phyloP scores from a whole-genome alignment of 1,284 basidiomycete genomes.

The Cutaneotrichosporon cavernicola region DNA sequence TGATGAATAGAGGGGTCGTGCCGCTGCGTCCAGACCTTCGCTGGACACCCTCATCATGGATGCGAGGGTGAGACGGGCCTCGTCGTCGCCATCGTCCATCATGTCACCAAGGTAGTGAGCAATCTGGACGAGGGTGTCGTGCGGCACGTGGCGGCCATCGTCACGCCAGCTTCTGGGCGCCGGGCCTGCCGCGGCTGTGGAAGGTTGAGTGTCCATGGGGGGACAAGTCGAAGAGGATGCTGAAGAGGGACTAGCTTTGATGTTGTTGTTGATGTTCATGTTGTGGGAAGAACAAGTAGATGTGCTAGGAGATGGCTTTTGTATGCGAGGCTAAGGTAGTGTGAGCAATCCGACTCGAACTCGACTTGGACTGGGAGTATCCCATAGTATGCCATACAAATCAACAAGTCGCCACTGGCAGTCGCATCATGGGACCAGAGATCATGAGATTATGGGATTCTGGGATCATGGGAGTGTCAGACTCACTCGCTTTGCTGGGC shows the following conservation, averaged over 20 bases:
- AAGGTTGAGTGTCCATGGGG: neutral
- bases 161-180: neutral
- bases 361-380: too few species aligned
- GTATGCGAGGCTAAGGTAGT: neutral
- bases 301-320: neutral
- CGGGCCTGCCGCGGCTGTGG: neutral
- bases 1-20: neutral
- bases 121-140: conserved; percentile 4
- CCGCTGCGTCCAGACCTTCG: neutral
- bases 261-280: neutral
- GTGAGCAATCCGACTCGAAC: neutral
- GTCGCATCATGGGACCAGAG: too few species aligned
- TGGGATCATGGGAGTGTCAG: neutral
- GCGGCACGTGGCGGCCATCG: conserved; percentile 4
- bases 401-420: too few species aligned
- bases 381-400: too few species aligned
- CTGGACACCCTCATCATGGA: neutral
- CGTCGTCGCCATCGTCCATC: neutral
- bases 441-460: too few species aligned
- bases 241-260: neutral
- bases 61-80: conserved; percentile 1
- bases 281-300: neutral
- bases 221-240: neutral
- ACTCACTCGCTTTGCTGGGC: neutral
- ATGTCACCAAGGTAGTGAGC: neutral